Conservation (phyloP, 139 green algal species). For the Limnomonas spitsbergensis region DNA sequence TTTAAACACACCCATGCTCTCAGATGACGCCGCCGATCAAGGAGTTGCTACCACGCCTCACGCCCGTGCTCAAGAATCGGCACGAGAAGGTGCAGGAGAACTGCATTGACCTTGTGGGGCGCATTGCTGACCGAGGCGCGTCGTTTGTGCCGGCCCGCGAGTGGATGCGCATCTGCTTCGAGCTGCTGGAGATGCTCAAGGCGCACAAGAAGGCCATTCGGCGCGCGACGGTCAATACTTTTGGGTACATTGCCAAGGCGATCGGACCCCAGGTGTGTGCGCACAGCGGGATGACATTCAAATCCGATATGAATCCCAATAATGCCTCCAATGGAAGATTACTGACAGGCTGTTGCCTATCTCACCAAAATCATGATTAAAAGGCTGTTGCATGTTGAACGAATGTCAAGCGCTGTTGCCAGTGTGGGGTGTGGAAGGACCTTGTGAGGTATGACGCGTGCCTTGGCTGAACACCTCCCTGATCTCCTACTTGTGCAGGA, state of each 20-base stretch:
- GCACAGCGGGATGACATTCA: no score
- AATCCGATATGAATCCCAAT: no score
- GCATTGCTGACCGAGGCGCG: conserved; percentile 90
- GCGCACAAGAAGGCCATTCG: conserved; percentile 94
- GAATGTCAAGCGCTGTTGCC: no score
- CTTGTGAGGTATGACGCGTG: no score
- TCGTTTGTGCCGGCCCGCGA: conserved; percentile 91
- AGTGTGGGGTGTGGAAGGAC: no score
- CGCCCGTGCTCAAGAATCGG: conserved; percentile 97
- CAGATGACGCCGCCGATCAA: conserved; percentile 99
- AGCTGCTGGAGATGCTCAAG: conserved; percentile 98
- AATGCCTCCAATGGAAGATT: no score
- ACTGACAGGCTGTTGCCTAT: no score
- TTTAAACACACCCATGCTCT: not conserved
- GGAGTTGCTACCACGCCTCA: conserved; percentile 96
- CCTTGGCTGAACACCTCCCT: no score
- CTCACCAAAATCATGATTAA: no score
- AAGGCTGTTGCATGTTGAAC: no score
- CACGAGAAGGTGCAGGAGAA: conserved; percentile 94
- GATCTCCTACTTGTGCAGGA: no score
- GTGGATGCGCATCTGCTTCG: conserved; percentile 99
- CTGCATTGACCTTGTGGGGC: conserved; percentile 95
- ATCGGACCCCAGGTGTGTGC: conserved; percentile 77
- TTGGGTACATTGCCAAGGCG: conserved; percentile 99
- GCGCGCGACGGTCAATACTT: conserved; percentile 96